Percentiles rank a stretch among this genome's conserved stretches.
phyloP scores from a whole-genome alignment of 1,139 yeast genomes.

The Sugiyamaella sp. region DNA sequence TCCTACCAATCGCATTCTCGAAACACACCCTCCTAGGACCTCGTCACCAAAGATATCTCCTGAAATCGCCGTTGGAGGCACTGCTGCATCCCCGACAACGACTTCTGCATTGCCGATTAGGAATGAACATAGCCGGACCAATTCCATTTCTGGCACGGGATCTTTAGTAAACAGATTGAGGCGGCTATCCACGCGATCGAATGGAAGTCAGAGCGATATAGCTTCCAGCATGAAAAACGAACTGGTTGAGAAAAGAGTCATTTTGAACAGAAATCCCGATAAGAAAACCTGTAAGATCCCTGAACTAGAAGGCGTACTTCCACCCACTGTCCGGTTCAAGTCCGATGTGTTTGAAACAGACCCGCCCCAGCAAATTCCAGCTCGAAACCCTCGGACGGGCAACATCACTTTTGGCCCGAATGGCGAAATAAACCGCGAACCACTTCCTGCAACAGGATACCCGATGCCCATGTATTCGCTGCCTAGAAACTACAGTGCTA shows the following conservation, averaged over 20 bases:
- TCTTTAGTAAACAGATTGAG: conserved; percentile 31
- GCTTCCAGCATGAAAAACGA: conserved; percentile 4
- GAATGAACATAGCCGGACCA: conserved; percentile 7
- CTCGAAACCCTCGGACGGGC: conserved; percentile 79
- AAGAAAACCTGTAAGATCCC: conserved; percentile 46
- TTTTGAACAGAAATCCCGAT: conserved; percentile 53
- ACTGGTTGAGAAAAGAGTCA: conserved; percentile 38
- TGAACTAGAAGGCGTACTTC: conserved; percentile 42
- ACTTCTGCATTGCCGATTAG: conserved; percentile 8
- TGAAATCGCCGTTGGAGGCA: conserved; percentile 20
- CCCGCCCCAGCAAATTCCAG: conserved; percentile 96
- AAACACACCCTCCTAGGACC: conserved; percentile 26
- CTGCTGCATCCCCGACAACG: conserved; percentile 18
- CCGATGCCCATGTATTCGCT: conserved; percentile 46
- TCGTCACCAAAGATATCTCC: conserved; percentile 28
- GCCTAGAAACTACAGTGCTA: conserved; percentile 35
- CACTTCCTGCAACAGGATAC: conserved; percentile 32
- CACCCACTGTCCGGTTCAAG: conserved; percentile 64
- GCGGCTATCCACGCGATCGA: conserved; percentile 28
- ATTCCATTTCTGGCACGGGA: conserved; percentile 21
- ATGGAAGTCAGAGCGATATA: conserved; percentile 11
- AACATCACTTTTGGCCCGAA: conserved; percentile 59
- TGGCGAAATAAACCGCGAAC: conserved; percentile 39
- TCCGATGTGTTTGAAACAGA: conserved; percentile 68
- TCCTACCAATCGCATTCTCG: conserved; percentile 18